Percentiles rank a stretch among this genome's conserved stretches.
Evolutionary conservation across 805 yeast species (phyloP).

Genomic region (Myxozyma neotropica): DNA sequence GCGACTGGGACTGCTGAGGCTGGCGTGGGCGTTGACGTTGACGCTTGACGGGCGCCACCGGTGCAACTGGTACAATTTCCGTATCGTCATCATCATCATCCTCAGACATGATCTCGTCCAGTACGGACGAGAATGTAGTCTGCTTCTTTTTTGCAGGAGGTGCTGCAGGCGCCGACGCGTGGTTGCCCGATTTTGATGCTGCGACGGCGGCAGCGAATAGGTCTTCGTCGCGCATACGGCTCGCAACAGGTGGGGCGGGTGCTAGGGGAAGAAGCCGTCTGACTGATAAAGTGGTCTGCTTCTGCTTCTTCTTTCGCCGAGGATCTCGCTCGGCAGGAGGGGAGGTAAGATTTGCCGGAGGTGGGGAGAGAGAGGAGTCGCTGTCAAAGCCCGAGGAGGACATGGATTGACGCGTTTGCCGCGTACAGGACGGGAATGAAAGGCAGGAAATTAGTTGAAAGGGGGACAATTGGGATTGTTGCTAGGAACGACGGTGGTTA

Average conservation of each 20-base stretch:
- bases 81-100: conserved; percentile 21
- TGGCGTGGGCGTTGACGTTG: background rate
- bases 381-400: conserved; percentile 16
- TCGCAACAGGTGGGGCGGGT: background rate
- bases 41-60: background rate
- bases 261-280: background rate
- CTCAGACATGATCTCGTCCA: conserved; percentile 32
- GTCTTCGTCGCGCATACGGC: conserved; percentile 24
- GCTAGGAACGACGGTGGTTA: background rate
- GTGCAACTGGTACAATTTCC: conserved; percentile 5
- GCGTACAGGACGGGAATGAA: background rate
- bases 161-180: background rate
- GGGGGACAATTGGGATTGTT: background rate
- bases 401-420: conserved; percentile 6
- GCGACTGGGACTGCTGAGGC: background rate
- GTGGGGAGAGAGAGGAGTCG: conserved; percentile 27
- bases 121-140: conserved; percentile 20
- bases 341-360: conserved; percentile 10
- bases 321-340: background rate
- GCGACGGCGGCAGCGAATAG: conserved; percentile 28
- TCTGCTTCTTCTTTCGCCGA: background rate
- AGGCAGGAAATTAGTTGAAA: too few relatives aligned
- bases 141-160: background rate
- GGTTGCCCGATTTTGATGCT: background rate
- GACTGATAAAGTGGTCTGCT: conserved; percentile 8